A percentile compares a stretch with the other conserved stretches of the same genome.
These are phyloP conservation scores for Panellus pusillus DNA, from an alignment of 768 basidiomycete genomes.

Conservation along the genomic window DNA sequence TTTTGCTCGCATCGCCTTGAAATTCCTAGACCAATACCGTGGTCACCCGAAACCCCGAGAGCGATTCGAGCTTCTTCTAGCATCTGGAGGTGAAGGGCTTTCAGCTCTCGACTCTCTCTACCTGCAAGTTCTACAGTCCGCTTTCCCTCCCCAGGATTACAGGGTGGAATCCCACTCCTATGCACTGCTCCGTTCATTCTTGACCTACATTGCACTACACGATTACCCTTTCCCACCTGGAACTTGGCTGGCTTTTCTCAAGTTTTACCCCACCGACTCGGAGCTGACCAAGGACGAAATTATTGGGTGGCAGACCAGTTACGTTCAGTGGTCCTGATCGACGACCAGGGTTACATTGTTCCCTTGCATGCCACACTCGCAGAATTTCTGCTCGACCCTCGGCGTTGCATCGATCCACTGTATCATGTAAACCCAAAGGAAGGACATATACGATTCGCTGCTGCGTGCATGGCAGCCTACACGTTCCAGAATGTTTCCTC, in stretches of 20 bases:
- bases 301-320: constrained; percentile 6
- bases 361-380: constrained; percentile 4
- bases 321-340: constrained; percentile 1
- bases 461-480: background rate
- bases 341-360: background rate
- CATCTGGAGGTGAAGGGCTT: constrained; percentile 1
- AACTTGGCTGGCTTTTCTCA: background rate
- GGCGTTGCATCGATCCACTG: constrained; percentile 1
- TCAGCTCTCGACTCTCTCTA: constrained; percentile 3
- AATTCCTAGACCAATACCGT: constrained; percentile 1
- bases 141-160: background rate
- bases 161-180: background rate
- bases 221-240: background rate
- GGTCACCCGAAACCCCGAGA: background rate
- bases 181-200: background rate
- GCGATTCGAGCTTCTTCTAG: constrained; percentile 5
- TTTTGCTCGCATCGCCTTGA: background rate
- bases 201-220: background rate
- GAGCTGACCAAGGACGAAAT: background rate
- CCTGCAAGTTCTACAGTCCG: background rate
- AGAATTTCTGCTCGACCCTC: constrained; percentile 4
- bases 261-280: too few relatives aligned
- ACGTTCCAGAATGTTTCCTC: background rate
- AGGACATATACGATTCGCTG: background rate
- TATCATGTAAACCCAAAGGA: background rate